Conservation (phyloP, 108 stramenopile species). For the Fistulifera pelliculosa region DNA sequence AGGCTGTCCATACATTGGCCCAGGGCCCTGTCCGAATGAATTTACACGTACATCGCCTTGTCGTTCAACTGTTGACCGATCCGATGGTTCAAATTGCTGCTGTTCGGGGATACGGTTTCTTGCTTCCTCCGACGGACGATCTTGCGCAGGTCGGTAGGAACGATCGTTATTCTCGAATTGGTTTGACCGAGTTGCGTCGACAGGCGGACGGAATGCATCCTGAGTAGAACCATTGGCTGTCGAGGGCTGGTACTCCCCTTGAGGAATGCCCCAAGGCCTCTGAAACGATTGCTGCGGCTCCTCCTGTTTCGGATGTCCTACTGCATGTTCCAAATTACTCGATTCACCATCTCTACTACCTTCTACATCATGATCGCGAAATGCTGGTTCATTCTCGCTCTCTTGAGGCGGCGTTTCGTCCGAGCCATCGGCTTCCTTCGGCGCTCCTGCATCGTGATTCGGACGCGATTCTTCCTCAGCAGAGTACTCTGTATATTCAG, state of each 20-base stretch:
- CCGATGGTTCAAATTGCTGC: too few species aligned
- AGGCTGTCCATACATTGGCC: too few species aligned
- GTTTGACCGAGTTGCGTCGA: too few species aligned
- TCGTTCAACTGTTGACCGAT: too few species aligned
- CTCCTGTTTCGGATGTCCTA: background rate
- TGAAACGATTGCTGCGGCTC: background rate
- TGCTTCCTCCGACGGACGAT: too few species aligned
- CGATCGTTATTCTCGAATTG: too few species aligned
- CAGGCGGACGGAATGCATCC: too few species aligned
- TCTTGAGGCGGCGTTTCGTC: background rate
- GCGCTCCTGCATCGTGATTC: background rate
- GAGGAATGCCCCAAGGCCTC: background rate
- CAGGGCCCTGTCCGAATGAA: too few species aligned
- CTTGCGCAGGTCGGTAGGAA: too few species aligned
- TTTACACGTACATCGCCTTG: too few species aligned
- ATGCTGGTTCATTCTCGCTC: background rate
- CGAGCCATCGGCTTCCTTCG: background rate
- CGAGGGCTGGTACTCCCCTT: background rate
- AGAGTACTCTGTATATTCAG: slow-evolving; percentile 4
- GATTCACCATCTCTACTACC: background rate
- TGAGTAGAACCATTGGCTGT: too few species aligned
- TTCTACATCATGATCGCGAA: background rate
- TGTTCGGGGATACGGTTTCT: too few species aligned
- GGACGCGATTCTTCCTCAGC: slow-evolving; percentile 5
- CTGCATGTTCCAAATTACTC: background rate